phyloP scores from a whole-genome alignment of 2,329 filamentous ascomycete genomes.

The Paecilomyces formosus region DNA sequence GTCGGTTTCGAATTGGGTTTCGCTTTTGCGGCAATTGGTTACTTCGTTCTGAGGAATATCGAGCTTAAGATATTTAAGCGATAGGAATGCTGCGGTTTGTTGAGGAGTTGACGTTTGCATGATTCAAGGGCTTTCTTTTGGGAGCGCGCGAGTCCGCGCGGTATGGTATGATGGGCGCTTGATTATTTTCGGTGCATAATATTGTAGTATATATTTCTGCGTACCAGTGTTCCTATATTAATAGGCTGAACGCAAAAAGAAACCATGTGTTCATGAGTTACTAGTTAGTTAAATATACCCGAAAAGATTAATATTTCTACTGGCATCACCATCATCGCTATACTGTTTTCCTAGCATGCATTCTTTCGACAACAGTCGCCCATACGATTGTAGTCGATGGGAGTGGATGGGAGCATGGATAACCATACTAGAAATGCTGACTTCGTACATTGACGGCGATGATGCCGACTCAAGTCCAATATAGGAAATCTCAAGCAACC shows the following conservation, averaged over 20 bases:
- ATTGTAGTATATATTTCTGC: not conserved
- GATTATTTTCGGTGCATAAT: not conserved
- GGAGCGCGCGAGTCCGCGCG: not conserved
- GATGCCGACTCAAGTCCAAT: too few species aligned
- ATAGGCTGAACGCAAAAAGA: not conserved
- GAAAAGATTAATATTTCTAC: too few species aligned
- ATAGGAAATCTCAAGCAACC: too few species aligned
- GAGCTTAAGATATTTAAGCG: constrained; percentile 41
- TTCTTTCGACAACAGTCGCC: too few species aligned
- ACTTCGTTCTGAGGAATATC: constrained; percentile 44
- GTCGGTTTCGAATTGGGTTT: constrained; percentile 61
- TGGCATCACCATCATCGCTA: too few species aligned
- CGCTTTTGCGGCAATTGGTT: constrained; percentile 48
- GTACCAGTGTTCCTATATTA: not conserved
- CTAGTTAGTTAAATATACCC: too few species aligned
- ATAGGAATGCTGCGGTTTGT: constrained; percentile 13
- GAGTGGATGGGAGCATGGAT: too few species aligned
- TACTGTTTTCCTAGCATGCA: too few species aligned
- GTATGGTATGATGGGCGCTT: too few species aligned
- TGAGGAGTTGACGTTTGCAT: not conserved
- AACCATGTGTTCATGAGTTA: not conserved
- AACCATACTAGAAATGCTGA: too few species aligned
- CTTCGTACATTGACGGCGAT: too few species aligned
- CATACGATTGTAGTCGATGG: too few species aligned
- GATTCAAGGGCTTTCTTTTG: not conserved